These are phyloP conservation scores for Kernera saxatilis DNA, from an alignment of 345 rosid species.

Conservation along the genomic window DNA sequence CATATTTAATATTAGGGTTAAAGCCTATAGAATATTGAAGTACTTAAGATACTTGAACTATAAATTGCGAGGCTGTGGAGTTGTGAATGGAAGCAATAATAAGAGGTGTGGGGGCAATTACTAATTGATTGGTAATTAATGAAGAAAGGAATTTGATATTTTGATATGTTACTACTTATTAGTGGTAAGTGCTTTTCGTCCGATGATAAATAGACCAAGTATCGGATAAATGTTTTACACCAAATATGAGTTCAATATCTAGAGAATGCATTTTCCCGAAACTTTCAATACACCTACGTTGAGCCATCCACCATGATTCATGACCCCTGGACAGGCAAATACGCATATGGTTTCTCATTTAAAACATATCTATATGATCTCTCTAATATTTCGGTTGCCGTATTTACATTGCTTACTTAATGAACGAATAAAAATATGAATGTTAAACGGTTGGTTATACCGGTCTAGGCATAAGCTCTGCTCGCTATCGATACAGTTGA, in stretches of 20 bases:
- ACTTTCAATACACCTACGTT: background rate
- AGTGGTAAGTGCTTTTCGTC: background rate
- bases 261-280: no score
- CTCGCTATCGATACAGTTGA: no score
- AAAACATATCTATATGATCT: no score
- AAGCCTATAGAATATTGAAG: background rate
- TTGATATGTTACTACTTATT: background rate
- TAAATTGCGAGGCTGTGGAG: background rate
- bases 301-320: background rate
- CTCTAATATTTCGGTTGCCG: no score
- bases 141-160: background rate
- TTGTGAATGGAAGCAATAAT: conserved; percentile 13
- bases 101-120: conserved; percentile 13
- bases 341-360: background rate
- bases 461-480: no score
- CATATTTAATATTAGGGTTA: background rate
- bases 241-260: no score
- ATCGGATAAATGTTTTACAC: no score
- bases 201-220: background rate
- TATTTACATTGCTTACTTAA: no score
- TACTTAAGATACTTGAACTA: background rate
- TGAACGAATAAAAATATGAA: no score
- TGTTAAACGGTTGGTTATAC: no score
- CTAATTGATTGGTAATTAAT: conserved; percentile 10
- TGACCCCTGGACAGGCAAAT: no score